Percentiles rank a stretch among this genome's conserved stretches.
Conservation (phyloP, 192 early-diverging fungal genomes). For the Mortierella hygrophila region DNA sequence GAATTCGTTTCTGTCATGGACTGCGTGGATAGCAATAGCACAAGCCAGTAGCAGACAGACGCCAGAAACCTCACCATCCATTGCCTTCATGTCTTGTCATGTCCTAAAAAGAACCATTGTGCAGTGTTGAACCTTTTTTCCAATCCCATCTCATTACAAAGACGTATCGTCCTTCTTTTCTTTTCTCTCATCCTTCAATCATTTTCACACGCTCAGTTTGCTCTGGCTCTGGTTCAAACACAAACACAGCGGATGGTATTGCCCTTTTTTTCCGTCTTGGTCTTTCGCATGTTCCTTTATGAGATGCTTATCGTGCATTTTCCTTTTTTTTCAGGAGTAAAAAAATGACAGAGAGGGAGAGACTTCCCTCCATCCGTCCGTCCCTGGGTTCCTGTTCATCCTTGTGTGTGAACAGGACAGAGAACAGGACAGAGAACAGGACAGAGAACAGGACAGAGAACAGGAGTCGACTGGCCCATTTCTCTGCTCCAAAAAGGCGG, state of each 20-base stretch:
- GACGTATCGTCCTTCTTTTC: neutral
- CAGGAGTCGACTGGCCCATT: too few species aligned
- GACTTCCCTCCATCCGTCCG: neutral
- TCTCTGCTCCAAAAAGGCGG: neutral
- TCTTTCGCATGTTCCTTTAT: neutral
- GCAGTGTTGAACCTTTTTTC: neutral
- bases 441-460: neutral
- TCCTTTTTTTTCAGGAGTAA: neutral
- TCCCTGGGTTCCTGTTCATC: constrained; percentile 11
- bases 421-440: too few species aligned
- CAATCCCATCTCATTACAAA: neutral
- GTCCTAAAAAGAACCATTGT: neutral
- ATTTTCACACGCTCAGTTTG: neutral
- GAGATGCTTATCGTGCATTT: neutral
- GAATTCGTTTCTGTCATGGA: neutral
- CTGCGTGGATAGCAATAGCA: neutral
- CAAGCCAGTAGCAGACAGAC: neutral
- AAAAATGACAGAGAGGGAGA: neutral
- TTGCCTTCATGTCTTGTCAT: neutral
- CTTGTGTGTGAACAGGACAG: neutral
- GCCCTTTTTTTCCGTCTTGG: neutral
- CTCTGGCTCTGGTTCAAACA: constrained; percentile 7
- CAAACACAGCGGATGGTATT: neutral
- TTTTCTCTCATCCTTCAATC: neutral
- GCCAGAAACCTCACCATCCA: neutral